phyloP scores from a whole-genome alignment of 352 stramenopile species.

The Halophytophthora polymorphica region DNA sequence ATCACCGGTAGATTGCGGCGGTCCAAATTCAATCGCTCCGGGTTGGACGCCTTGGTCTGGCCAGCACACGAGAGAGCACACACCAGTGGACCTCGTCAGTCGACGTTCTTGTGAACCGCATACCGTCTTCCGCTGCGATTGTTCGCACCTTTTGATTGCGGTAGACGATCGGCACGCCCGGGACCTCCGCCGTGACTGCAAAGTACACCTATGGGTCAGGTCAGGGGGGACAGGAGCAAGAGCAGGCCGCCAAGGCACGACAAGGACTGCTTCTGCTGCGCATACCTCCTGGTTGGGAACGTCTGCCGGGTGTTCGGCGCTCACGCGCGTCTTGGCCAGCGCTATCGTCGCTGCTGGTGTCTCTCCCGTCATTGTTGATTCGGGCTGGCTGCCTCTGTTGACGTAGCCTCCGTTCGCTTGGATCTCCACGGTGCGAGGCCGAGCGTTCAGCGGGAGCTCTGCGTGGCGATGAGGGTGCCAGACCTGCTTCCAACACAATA shows the following conservation, averaged over 20 bases:
- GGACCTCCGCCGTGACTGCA: conserved; percentile 61
- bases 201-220: conserved; percentile 67
- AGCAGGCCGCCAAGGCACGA: neutral
- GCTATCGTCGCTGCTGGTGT: conserved; percentile 1
- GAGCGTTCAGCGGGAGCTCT: conserved; percentile 19
- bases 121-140: neutral
- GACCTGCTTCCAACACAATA: neutral
- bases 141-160: conserved; percentile 55
- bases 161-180: conserved; percentile 71
- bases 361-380: conserved; percentile 4
- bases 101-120: too few species aligned
- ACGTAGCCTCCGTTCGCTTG: conserved; percentile 1
- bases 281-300: conserved; percentile 44
- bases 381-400: neutral
- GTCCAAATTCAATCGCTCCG: conserved; percentile 89
- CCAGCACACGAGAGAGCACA: neutral
- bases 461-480: conserved; percentile 20
- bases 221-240: conserved; percentile 9
- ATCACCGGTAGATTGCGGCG: conserved; percentile 73
- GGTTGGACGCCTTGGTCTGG: conserved; percentile 63
- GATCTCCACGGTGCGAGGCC: conserved; percentile 7
- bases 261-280: neutral
- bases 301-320: conserved; percentile 12
- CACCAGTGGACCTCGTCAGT: neutral
- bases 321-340: conserved; percentile 1